phyloP scores from a whole-genome alignment of 495 filamentous ascomycete genomes.

The Hypoxylon fuscum region DNA sequence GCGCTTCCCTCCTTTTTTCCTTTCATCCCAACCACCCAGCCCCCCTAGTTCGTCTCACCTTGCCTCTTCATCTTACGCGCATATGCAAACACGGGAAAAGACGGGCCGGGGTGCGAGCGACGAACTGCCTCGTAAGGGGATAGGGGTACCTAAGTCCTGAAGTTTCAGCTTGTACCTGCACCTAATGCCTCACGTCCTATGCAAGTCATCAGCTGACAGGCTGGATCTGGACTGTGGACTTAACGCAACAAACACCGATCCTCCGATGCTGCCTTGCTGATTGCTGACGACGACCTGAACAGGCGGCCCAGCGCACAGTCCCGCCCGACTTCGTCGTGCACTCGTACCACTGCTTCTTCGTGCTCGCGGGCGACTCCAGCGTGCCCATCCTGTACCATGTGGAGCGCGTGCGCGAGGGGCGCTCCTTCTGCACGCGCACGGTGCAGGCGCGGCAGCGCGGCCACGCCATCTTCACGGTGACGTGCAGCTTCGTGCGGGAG shows the following conservation, averaged over 20 bases:
- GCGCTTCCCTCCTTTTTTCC: not conserved
- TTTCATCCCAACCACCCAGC: not conserved
- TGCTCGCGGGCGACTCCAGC: slow-evolving; percentile 84
- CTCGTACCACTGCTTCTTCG: slow-evolving; percentile 99
- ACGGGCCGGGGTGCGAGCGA: slow-evolving; percentile 6
- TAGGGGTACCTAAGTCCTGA: not conserved
- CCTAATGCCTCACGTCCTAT: not conserved
- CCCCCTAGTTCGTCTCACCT: not conserved
- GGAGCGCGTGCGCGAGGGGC: slow-evolving; percentile 89
- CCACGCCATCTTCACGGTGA: slow-evolving; percentile 93
- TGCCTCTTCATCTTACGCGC: slow-evolving; percentile 4
- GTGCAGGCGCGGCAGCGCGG: slow-evolving; percentile 92
- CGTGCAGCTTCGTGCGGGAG: slow-evolving; percentile 83
- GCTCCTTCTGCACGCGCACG: slow-evolving; percentile 90
- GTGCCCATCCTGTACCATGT: slow-evolving; percentile 92
- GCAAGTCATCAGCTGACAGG: slow-evolving; percentile 15
- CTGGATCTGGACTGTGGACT: not conserved
- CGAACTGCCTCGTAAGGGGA: too few species aligned
- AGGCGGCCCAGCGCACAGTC: slow-evolving; percentile 86
- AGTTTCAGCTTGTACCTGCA: not conserved
- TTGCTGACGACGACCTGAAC: not conserved
- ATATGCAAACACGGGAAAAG: slow-evolving; percentile 28
- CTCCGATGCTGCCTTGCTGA: too few species aligned
- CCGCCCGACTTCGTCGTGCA: slow-evolving; percentile 81
- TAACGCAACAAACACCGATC: too few species aligned